Percentiles rank a stretch among this genome's conserved stretches.
Conservation (phyloP, 345 rosid genomes). For the Brassica rapa region DNA sequence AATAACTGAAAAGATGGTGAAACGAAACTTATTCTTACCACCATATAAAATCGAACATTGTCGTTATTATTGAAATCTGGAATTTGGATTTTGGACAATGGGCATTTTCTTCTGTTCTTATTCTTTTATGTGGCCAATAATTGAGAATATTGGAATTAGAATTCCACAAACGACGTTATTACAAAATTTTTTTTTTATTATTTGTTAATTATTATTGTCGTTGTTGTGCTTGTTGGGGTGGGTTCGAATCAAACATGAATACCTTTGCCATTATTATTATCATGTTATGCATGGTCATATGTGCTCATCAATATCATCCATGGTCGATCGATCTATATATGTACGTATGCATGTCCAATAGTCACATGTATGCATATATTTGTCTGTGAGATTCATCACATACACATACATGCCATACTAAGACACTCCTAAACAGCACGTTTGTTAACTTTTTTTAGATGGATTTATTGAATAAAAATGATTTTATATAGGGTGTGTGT, state of each 20-base stretch:
- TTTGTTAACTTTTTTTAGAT: not conserved
- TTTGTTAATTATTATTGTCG: slow-evolving; percentile 6
- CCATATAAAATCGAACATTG: slow-evolving; percentile 16
- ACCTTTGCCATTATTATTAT: slow-evolving; percentile 19
- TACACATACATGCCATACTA: not conserved
- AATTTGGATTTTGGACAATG: slow-evolving; percentile 26
- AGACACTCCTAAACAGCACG: not conserved
- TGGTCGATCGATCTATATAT: not conserved
- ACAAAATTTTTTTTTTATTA: slow-evolving; percentile 15
- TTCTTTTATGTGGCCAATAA: slow-evolving; percentile 38
- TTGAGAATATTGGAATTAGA: slow-evolving; percentile 43
- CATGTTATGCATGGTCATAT: slow-evolving; percentile 13
- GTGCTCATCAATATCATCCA: not conserved
- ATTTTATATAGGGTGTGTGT: not conserved
- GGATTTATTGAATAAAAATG: not conserved
- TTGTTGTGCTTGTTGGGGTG: slow-evolving; percentile 24
- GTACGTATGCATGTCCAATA: not conserved
- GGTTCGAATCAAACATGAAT: slow-evolving; percentile 36
- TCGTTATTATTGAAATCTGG: slow-evolving; percentile 20
- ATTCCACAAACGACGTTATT: slow-evolving; percentile 31
- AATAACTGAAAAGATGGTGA: slow-evolving; percentile 22
- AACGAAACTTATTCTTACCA: slow-evolving; percentile 23
- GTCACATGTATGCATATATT: not conserved
- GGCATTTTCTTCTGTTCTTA: slow-evolving; percentile 29
- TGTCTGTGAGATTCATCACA: slow-evolving; percentile 1